phyloP scores from a whole-genome alignment of 768 basidiomycete species.

The Lactarius psammicola region DNA sequence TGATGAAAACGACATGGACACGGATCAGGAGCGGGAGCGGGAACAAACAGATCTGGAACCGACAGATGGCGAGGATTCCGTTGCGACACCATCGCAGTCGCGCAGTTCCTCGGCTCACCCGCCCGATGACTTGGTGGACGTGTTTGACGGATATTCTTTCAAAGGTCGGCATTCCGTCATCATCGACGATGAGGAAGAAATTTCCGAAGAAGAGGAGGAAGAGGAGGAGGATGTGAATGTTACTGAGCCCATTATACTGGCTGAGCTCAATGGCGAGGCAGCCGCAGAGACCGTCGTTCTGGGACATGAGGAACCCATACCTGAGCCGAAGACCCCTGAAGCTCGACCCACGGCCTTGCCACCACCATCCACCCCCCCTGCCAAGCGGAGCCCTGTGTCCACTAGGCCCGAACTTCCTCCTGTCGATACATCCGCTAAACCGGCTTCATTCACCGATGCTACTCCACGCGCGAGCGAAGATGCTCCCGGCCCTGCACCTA shows the following conservation, averaged over 20 bases:
- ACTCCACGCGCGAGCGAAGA: constrained; percentile 27
- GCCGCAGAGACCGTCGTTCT: constrained; percentile 35
- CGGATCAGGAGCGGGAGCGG: constrained; percentile 67
- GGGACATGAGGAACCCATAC: constrained; percentile 35
- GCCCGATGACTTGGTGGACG: constrained; percentile 60
- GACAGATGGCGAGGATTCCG: constrained; percentile 72
- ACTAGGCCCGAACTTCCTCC: constrained; percentile 15
- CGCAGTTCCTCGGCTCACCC: constrained; percentile 68
- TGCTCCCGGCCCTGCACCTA: background rate
- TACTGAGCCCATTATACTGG: constrained; percentile 25
- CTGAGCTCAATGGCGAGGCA: constrained; percentile 25
- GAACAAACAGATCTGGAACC: constrained; percentile 67
- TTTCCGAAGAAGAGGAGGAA: constrained; percentile 47
- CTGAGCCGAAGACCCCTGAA: constrained; percentile 76
- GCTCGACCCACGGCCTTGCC: constrained; percentile 47
- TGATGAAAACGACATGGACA: constrained; percentile 65
- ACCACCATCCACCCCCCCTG: constrained; percentile 28
- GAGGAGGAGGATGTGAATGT: constrained; percentile 40
- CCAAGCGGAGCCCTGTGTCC: constrained; percentile 17
- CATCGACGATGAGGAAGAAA: constrained; percentile 69
- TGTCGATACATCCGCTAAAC: constrained; percentile 14
- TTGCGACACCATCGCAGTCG: constrained; percentile 77
- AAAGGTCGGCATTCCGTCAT: constrained; percentile 81
- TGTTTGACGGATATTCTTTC: constrained; percentile 95
- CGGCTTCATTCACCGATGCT: constrained; percentile 20